Evolutionary conservation across 164 flowering plant species (phyloP), one percentile per base, ranked within the genome.

Genomic region (Vitis cinerea): DNA sequence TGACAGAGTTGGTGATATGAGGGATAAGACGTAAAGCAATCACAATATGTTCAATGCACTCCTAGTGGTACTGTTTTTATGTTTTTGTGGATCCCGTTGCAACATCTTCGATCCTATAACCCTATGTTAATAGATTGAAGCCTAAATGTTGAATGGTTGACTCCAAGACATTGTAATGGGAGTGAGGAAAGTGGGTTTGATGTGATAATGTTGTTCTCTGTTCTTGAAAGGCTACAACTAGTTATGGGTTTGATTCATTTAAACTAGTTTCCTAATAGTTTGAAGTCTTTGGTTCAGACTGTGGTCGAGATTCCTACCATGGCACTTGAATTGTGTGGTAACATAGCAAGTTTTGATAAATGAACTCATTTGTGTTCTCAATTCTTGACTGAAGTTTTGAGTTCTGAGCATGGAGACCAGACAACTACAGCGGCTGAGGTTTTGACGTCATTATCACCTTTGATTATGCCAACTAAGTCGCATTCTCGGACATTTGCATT

Each of bases 261-360:
- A 62, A 81, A 79, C 60, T 71, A 97, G 69, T 96, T 91, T 80
- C 87, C 93, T 0, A 98, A 96, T 74, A 72, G 87, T 77, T 78
- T 96, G 76, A 96, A 89, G 77, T 81, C 86, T 58, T 82, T 93
- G 75, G 77, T 91, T 51, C 95, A 89, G 47, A 89, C 94, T 0
- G 72, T 84, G 2, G 83, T 78, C 12, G 91, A 87, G 61, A 80
- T 95, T 74, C 94, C 94, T 0, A 79, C 80, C 1, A 68, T 80
- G 78, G 90, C 87, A 8, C 50, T 84, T 49, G 96, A 94, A 13
- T 56, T 67, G 14, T 77, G 60, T 50, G 79, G 82, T 27, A 71
- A 67, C 76, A 54, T 69, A 0, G 68, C 61, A 8, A 58, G 12
- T 71, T 88, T 78, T 51, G 72, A 58, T 17, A 75, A 74, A 53